These are phyloP conservation scores for Globisporangium alternatum DNA, from an alignment of 352 stramenopile species.

Conservation along the genomic window DNA sequence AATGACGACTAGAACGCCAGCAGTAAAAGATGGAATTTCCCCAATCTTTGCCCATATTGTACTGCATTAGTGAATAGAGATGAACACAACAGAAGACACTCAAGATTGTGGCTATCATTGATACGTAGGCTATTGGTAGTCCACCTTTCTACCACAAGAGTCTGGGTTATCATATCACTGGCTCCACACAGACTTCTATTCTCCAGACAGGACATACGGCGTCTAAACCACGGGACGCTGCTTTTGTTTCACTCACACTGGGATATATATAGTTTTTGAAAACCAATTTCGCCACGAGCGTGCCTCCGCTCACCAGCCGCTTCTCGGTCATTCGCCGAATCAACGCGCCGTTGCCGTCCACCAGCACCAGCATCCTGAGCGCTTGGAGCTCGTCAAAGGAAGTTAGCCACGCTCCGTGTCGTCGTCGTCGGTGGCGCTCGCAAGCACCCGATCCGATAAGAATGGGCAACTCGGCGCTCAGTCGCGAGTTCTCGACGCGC, in stretches of 20 bases:
- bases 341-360: background rate
- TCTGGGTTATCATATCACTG: background rate
- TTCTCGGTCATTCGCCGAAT: slow-evolving; percentile 4
- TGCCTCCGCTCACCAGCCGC: background rate
- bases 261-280: background rate
- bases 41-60: background rate
- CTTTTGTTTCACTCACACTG: background rate
- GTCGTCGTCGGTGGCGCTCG: background rate
- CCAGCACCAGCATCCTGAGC: background rate
- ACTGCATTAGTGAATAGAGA: slow-evolving; percentile 6
- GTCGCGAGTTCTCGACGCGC: slow-evolving; percentile 48
- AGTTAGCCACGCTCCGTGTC: no score
- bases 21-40: background rate
- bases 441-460: background rate
- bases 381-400: background rate
- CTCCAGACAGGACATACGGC: background rate
- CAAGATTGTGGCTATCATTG: no score
- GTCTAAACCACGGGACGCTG: background rate
- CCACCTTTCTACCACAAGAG: background rate
- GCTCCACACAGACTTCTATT: background rate
- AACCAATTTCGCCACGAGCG: background rate
- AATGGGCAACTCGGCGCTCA: slow-evolving; percentile 69
- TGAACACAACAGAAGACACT: background rate
- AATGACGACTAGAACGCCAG: slow-evolving; percentile 15
- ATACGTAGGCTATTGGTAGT: background rate